These are phyloP conservation scores for Serendipita sp. DNA, from an alignment of 768 basidiomycete species.

Conservation along the genomic window DNA sequence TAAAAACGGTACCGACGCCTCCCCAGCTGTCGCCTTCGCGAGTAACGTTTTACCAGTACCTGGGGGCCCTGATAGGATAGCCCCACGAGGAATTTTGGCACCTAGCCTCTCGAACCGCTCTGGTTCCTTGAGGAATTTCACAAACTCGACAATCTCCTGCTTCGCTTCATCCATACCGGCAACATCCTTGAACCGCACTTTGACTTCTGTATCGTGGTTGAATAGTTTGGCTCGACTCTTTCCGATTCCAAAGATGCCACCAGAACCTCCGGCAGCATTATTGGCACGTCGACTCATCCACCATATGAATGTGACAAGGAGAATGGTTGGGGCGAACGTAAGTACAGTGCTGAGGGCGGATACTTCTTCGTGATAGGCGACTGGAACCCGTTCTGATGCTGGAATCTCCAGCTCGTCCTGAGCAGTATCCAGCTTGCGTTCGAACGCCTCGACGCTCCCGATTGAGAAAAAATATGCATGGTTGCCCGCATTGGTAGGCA, in stretches of 20 bases:
- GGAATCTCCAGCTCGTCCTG: constrained; percentile 88
- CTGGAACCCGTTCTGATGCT: constrained; percentile 83
- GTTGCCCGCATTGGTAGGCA: constrained; percentile 41
- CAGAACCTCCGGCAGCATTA: constrained; percentile 43
- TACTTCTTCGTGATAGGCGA: constrained; percentile 91
- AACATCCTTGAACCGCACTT: constrained; percentile 87
- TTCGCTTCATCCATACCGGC: constrained; percentile 99
- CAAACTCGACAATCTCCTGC: constrained; percentile 99
- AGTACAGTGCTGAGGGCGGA: constrained; percentile 67
- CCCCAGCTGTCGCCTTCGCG: constrained; percentile 96
- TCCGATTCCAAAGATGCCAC: constrained; percentile 93
- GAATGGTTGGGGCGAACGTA: constrained; percentile 87
- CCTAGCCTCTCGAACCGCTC: constrained; percentile 88
- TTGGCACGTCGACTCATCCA: constrained; percentile 68
- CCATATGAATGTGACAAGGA: constrained; percentile 78
- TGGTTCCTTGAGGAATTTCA: constrained; percentile 96
- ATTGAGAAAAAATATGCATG: constrained; percentile 90
- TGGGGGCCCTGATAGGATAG: constrained; percentile 88
- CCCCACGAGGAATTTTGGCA: constrained; percentile 93
- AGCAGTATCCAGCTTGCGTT: constrained; percentile 86
- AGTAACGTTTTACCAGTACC: constrained; percentile 97
- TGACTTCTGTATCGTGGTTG: constrained; percentile 92
- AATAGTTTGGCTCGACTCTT: constrained; percentile 91
- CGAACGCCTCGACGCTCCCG: constrained; percentile 92
- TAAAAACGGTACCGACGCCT: constrained; percentile 94